Evolutionary conservation across 441 rosid genomes (phyloP).

Genomic region (Erodium texanum): DNA sequence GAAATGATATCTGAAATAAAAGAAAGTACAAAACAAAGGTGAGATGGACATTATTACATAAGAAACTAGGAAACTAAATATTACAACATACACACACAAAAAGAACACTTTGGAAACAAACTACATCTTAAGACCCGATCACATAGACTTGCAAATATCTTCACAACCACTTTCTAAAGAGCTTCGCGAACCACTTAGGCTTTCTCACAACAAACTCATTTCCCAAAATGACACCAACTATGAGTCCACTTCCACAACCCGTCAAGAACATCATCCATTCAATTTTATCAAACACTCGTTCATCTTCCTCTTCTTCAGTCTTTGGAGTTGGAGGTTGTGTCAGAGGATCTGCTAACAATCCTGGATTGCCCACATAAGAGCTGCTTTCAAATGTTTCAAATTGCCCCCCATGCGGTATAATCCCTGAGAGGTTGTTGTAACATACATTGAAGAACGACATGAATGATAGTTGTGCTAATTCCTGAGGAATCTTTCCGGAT

Average conservation of each 20-base stretch:
- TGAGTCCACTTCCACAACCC: background rate
- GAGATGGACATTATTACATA: too few species aligned
- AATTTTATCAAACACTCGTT: background rate
- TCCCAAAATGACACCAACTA: background rate
- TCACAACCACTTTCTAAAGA: too few species aligned
- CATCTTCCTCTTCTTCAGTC: background rate
- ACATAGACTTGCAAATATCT: too few species aligned
- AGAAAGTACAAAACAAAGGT: too few species aligned
- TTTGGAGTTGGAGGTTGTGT: background rate
- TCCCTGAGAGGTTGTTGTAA: background rate
- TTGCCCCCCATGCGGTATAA: background rate
- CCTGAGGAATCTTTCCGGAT: background rate
- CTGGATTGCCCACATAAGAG: background rate
- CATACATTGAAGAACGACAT: background rate
- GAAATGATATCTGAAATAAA: too few species aligned
- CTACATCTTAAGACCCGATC: too few species aligned
- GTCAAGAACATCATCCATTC: too few species aligned
- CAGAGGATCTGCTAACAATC: background rate
- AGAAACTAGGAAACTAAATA: too few species aligned
- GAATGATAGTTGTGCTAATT: background rate
- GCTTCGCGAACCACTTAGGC: too few species aligned
- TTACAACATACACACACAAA: too few species aligned
- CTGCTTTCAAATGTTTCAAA: background rate
- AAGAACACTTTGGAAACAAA: too few species aligned
- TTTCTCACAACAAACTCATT: too few species aligned